Evolutionary conservation across 805 yeast genomes (phyloP).

Genomic region (Starmerella asiatica): DNA sequence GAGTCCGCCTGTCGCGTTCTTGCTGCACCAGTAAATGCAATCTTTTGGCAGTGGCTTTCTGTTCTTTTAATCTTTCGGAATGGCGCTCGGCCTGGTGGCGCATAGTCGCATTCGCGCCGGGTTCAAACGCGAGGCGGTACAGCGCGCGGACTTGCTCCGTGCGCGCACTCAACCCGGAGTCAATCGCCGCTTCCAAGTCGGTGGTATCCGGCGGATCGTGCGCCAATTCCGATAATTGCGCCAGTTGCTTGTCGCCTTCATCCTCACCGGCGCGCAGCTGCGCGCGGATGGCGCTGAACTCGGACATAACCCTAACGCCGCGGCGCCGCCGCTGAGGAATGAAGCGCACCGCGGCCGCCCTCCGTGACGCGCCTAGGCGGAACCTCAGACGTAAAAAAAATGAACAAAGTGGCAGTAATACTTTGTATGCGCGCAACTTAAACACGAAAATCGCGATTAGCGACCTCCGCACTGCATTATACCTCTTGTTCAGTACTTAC

Average conservation of each 20-base stretch:
- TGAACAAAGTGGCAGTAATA: conserved; percentile 12
- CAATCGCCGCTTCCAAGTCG: conserved; percentile 35
- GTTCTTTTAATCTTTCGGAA: conserved; percentile 59
- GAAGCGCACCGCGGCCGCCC: background rate
- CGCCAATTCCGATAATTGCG: conserved; percentile 43
- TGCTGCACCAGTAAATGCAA: conserved; percentile 48
- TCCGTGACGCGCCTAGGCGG: no score
- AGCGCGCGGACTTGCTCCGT: conserved; percentile 21
- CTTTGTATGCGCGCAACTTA: conserved; percentile 30
- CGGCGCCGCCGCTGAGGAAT: background rate
- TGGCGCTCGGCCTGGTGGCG: conserved; percentile 74
- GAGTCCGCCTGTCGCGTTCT: conserved; percentile 62
- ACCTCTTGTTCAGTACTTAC: conserved; percentile 29
- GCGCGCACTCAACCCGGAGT: conserved; percentile 36
- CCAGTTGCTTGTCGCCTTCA: conserved; percentile 43
- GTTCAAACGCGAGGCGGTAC: conserved; percentile 21
- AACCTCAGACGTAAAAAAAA: no score
- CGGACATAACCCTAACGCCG: conserved; percentile 10
- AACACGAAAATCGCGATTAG: conserved; percentile 27
- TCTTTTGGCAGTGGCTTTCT: conserved; percentile 47
- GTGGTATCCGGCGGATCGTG: conserved; percentile 39
- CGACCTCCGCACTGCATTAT: conserved; percentile 27
- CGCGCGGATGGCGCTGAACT: conserved; percentile 8
- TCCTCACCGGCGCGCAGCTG: conserved; percentile 41
- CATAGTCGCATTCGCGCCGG: conserved; percentile 53